phyloP scores from a whole-genome alignment of 768 basidiomycete genomes.

The Pluteus cervinus region DNA sequence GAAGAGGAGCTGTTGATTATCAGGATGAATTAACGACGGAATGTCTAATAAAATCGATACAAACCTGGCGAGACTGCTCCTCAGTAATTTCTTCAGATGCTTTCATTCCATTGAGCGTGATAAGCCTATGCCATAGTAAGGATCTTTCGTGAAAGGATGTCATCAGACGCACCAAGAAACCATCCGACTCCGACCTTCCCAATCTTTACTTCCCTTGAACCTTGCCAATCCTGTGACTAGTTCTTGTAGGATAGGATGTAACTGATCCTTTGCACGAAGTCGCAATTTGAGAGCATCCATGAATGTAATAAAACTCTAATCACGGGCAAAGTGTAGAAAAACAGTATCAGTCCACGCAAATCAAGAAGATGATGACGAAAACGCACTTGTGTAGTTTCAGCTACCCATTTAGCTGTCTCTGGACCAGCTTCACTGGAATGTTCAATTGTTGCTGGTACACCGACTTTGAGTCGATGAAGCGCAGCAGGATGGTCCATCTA shows the following conservation, averaged over 20 bases:
- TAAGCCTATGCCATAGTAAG: constrained; percentile 54
- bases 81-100: constrained; percentile 95
- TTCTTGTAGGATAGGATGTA: constrained; percentile 92
- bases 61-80: constrained; percentile 88
- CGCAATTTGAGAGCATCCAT: constrained; percentile 96
- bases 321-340: neutral
- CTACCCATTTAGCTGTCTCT: constrained; percentile 95
- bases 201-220: constrained; percentile 92
- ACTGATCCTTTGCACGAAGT: constrained; percentile 92
- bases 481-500: constrained; percentile 95
- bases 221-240: constrained; percentile 92
- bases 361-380: neutral
- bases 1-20: constrained; percentile 68
- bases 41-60: constrained; percentile 9
- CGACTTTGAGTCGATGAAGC: constrained; percentile 82
- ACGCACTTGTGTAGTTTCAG: constrained; percentile 89
- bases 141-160: neutral
- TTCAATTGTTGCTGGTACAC: constrained; percentile 95
- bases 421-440: constrained; percentile 90
- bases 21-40: constrained; percentile 2
- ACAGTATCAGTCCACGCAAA: neutral
- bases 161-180: constrained; percentile 71
- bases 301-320: constrained; percentile 93
- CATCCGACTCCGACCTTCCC: constrained; percentile 94
- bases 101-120: constrained; percentile 94